A percentile compares a stretch with the other conserved stretches of the same genome.
Conservation (phyloP, 2,329 filamentous ascomycete species). For the Coleophoma cylindrospora region DNA sequence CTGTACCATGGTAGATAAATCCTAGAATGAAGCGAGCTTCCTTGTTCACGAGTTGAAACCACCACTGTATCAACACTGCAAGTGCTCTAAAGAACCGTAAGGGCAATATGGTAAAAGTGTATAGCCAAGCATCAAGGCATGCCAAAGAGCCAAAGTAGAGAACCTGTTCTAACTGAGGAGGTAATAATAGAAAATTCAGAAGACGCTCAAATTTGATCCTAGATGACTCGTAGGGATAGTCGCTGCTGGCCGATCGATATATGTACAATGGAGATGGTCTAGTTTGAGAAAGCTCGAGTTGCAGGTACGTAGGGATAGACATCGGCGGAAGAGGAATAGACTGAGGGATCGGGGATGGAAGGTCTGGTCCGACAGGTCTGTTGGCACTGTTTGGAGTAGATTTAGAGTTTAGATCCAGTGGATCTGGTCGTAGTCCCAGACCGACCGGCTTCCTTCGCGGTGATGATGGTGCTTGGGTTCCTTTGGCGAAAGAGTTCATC, state of each 20-base stretch:
- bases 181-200: slow-evolving; percentile 80
- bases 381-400: slow-evolving; percentile 1
- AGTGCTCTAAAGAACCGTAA: slow-evolving; percentile 81
- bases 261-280: slow-evolving; percentile 63
- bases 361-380: slow-evolving; percentile 10
- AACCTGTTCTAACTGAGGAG: slow-evolving; percentile 75
- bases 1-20: slow-evolving; percentile 76
- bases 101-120: slow-evolving; percentile 92
- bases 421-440: slow-evolving; percentile 17
- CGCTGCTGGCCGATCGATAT: slow-evolving; percentile 49
- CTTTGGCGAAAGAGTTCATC: slow-evolving; percentile 16
- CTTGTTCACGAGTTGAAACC: slow-evolving; percentile 64
- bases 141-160: slow-evolving; percentile 85
- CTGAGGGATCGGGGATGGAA: slow-evolving; percentile 36
- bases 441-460: slow-evolving; percentile 19
- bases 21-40: slow-evolving; percentile 67
- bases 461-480: slow-evolving; percentile 14
- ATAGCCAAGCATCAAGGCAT: slow-evolving; percentile 93
- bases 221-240: slow-evolving; percentile 82
- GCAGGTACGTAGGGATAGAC: slow-evolving; percentile 60
- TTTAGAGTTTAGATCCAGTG: slow-evolving; percentile 19
- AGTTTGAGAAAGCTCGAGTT: slow-evolving; percentile 58
- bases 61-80: slow-evolving; percentile 72
- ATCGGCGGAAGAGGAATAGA: slow-evolving; percentile 60
- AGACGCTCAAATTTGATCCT: slow-evolving; percentile 88